These are phyloP conservation scores for Pyrus bretschneideri DNA, from an alignment of 306 rosid genomes.

Conservation along the genomic window DNA sequence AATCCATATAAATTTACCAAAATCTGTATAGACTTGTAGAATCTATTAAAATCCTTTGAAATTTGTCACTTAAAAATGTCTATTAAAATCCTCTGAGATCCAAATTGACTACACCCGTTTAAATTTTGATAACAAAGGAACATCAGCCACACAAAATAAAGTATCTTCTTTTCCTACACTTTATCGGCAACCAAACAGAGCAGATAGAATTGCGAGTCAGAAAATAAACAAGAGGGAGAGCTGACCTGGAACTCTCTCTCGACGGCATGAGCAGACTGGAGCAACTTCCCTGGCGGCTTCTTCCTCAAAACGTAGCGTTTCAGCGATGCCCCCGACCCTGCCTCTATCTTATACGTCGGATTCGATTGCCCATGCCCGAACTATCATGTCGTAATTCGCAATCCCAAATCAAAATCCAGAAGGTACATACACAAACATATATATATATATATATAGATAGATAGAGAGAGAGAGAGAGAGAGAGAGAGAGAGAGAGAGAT, in stretches of 20 bases:
- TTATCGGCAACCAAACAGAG: not conserved
- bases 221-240: not conserved
- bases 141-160: not conserved
- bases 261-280: constrained; percentile 88
- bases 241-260: constrained; percentile 88
- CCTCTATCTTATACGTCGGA: constrained; percentile 83
- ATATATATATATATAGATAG: not conserved
- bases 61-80: too few species aligned
- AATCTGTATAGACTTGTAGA: too few species aligned
- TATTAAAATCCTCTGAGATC: too few species aligned
- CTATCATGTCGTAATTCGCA: constrained; percentile 25
- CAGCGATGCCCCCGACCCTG: constrained; percentile 29
- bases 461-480: too few species aligned
- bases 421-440: not conserved
- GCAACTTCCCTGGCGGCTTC: constrained; percentile 78
- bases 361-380: constrained; percentile 94
- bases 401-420: not conserved
- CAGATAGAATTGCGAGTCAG: not conserved
- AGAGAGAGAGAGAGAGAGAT: not conserved
- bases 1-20: too few species aligned
- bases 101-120: too few species aligned
- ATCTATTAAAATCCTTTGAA: too few species aligned
- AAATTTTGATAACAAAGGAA: not conserved
- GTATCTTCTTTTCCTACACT: not conserved
- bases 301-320: constrained; percentile 81